Conservation (phyloP, 192 early-diverging fungal genomes). For the Radiomyces spectabilis region DNA sequence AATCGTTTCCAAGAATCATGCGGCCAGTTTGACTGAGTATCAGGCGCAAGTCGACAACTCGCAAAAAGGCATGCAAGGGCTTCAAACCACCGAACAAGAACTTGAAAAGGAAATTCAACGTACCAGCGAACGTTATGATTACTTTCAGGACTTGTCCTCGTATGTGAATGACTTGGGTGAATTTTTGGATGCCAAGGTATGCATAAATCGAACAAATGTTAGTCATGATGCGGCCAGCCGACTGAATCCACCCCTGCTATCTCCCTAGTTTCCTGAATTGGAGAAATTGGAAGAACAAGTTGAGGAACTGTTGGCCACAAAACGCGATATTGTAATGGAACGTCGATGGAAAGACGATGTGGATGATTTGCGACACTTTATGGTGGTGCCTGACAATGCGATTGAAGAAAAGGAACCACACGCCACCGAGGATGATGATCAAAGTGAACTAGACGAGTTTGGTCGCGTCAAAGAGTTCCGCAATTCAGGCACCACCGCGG, state of each 20-base stretch:
- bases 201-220: background rate
- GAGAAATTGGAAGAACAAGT: slow-evolving; percentile 44
- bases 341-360: slow-evolving; percentile 27
- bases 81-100: slow-evolving; percentile 18
- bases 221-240: no score
- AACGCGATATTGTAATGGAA: slow-evolving; percentile 21
- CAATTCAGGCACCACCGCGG: slow-evolving; percentile 17
- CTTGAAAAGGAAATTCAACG: slow-evolving; percentile 31
- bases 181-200: slow-evolving; percentile 48
- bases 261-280: slow-evolving; percentile 34
- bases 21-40: slow-evolving; percentile 21
- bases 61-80: slow-evolving; percentile 21
- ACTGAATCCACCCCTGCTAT: no score
- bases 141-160: slow-evolving; percentile 40
- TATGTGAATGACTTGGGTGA: slow-evolving; percentile 42
- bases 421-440: background rate
- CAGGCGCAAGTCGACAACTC: slow-evolving; percentile 29
- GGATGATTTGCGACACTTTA: slow-evolving; percentile 36
- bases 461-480: slow-evolving; percentile 21
- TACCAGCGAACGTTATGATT: slow-evolving; percentile 36
- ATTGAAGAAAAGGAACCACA: slow-evolving; percentile 3
- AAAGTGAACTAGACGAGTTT: slow-evolving; percentile 32
- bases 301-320: slow-evolving; percentile 21
- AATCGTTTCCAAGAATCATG: slow-evolving; percentile 18
- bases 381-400: slow-evolving; percentile 18